These are phyloP conservation scores for Arabis alpina DNA, from an alignment of 345 rosid genomes.

Conservation along the genomic window DNA sequence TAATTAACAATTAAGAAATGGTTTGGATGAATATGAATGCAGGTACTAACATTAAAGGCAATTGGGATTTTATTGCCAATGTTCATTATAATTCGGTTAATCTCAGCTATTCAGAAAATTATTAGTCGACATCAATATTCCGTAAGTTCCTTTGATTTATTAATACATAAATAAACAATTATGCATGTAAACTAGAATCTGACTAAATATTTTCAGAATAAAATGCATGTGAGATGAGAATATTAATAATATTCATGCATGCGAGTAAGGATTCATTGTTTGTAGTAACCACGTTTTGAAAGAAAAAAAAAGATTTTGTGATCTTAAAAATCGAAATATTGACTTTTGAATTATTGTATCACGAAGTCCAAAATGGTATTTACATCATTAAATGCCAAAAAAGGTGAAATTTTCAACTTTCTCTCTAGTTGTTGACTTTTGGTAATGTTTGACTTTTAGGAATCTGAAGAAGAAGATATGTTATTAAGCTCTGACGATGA, in stretches of 20 bases:
- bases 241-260: slow-evolving; percentile 16
- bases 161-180: not conserved
- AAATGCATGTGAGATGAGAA: slow-evolving; percentile 49
- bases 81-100: slow-evolving; percentile 61
- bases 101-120: slow-evolving; percentile 58
- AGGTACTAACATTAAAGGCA: slow-evolving; percentile 70
- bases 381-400: slow-evolving; percentile 32
- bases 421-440: slow-evolving; percentile 19
- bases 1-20: not conserved
- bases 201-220: slow-evolving; percentile 33
- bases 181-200: not conserved
- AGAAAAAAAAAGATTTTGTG: slow-evolving; percentile 17
- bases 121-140: slow-evolving; percentile 35
- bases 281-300: slow-evolving; percentile 35
- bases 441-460: slow-evolving; percentile 41
- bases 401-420: slow-evolving; percentile 22
- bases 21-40: slow-evolving; percentile 10
- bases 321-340: slow-evolving; percentile 14
- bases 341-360: slow-evolving; percentile 29
- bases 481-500: slow-evolving; percentile 41
- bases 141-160: slow-evolving; percentile 19
- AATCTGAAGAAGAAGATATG: slow-evolving; percentile 42
- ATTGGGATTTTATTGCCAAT: slow-evolving; percentile 80
- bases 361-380: not conserved
- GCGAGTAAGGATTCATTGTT: slow-evolving; percentile 22